A percentile compares a stretch with the other conserved stretches of the same genome.
phyloP scores from a whole-genome alignment of 225 moss, liverwort and hornwort genomes.

The Sphagnum tenellum region DNA sequence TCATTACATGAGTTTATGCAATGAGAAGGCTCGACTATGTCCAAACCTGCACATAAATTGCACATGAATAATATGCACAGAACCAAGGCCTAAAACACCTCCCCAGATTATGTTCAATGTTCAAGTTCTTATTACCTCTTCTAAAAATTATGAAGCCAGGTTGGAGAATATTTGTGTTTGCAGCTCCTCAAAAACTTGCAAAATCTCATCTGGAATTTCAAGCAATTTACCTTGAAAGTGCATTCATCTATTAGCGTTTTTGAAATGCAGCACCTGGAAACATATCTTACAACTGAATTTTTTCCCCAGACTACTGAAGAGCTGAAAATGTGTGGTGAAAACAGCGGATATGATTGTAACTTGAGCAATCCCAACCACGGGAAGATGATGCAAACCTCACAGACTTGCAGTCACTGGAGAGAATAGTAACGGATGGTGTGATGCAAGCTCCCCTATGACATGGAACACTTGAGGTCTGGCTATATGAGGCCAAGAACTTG shows the following conservation, averaged over 20 bases:
- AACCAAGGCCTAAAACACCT: too few species aligned
- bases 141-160: too few species aligned
- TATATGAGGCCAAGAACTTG: conserved; percentile 40
- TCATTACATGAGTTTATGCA: too few species aligned
- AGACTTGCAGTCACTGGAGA: neutral
- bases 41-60: too few species aligned
- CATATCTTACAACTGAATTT: neutral
- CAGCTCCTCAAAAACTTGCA: too few species aligned
- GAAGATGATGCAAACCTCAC: conserved; percentile 8
- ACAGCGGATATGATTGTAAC: neutral
- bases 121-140: too few species aligned
- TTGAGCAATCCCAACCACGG: neutral
- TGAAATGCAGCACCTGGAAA: neutral
- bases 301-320: neutral
- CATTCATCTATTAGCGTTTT: neutral
- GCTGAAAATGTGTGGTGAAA: neutral
- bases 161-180: too few species aligned
- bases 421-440: conserved; percentile 26
- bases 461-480: conserved; percentile 58
- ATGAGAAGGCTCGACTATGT: too few species aligned
- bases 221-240: too few species aligned
- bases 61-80: too few species aligned
- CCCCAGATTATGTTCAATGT: too few species aligned
- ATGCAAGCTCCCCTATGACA: conserved; percentile 45
- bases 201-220: too few species aligned